A percentile compares a stretch with the other conserved stretches of the same genome.
These are phyloP conservation scores for Crithidia expoeki DNA, from an alignment of 208 protist genomes.

Conservation along the genomic window DNA sequence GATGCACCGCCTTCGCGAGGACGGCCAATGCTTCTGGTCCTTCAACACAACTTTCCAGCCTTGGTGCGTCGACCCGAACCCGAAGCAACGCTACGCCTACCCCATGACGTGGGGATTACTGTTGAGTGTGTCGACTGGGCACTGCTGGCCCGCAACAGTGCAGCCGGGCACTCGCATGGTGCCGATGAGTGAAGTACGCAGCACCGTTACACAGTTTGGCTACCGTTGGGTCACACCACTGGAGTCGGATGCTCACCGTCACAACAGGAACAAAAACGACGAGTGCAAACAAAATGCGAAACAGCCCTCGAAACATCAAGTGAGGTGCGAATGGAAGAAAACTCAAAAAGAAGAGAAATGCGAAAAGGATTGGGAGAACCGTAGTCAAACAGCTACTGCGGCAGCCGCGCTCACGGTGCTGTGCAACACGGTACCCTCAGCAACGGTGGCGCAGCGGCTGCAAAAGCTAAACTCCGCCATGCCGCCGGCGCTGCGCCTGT, in stretches of 20 bases:
- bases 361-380: too few relatives aligned
- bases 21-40: slow-evolving; percentile 70
- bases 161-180: slow-evolving; percentile 44
- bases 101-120: slow-evolving; percentile 51
- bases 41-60: slow-evolving; percentile 59
- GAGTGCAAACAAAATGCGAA: neutral
- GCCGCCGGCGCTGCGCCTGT: slow-evolving; percentile 18
- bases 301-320: too few relatives aligned
- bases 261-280: neutral
- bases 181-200: slow-evolving; percentile 35
- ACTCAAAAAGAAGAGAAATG: neutral
- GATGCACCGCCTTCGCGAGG: slow-evolving; percentile 66
- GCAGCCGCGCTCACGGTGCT: slow-evolving; percentile 13
- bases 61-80: slow-evolving; percentile 39
- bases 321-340: too few relatives aligned
- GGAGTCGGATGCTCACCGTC: neutral
- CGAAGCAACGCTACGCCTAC: slow-evolving; percentile 38
- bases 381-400: neutral
- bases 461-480: neutral
- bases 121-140: slow-evolving; percentile 35
- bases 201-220: slow-evolving; percentile 1
- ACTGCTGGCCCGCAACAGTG: slow-evolving; percentile 53
- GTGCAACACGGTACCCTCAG: neutral
- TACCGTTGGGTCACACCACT: slow-evolving; percentile 49
- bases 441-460: slow-evolving; percentile 4